Base-by-base conservation (phyloP, 1,284 basidiomycete species). In the Tetrapyrgos nigripes region DNA sequence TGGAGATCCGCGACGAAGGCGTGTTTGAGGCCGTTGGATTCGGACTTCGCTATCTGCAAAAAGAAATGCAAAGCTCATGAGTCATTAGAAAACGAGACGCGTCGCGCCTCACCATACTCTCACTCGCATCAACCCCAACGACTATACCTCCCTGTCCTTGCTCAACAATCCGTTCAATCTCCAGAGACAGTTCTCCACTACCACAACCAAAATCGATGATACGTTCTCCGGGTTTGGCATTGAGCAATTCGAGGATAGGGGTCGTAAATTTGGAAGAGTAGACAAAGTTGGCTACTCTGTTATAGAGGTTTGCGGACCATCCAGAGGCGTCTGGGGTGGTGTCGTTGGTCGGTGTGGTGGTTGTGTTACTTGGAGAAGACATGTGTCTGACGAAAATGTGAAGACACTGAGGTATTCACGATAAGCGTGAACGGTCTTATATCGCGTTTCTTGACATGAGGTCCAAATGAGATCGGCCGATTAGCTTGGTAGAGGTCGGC, bases 161-260 rank as follows among this genome's bases (percentile, higher is more conserved):
- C 14, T 83, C 82, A 0, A 93, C 88, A 9, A 79, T 66, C 10
- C 79, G 67, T 51, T 82, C 78, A 45, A 94, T 77, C 58, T 81
- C 74, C 44, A 81, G 63, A 0, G 91, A 91, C 14, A 95, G 73
- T 64, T 94, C 89, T 0, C 92, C 93, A 46, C 86, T 92, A 4
- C 93, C 93, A 67, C 93, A 94, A 3, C 93, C 93, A 40, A 95
- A 76, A 67, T 95, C 93, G 45, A 91, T 77, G 57, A 95, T 87
- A 46, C 76, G 76, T 63, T 94, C 89, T 2, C 91, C 90, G 0
- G 82, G 79, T 63, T 82, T 65, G 0, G 90, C 78, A 26, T 81
- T 71, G 17, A 94, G 80, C n/a, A 93, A 76, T 3, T 78, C 75
- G 8, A 93, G 72, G 21, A 94, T 79, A 1, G 88, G 81, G 0